A percentile compares a stretch with the other conserved stretches of the same genome.
phyloP scores from a whole-genome alignment of 768 basidiomycete genomes.

The Tephrocybe sp. region DNA sequence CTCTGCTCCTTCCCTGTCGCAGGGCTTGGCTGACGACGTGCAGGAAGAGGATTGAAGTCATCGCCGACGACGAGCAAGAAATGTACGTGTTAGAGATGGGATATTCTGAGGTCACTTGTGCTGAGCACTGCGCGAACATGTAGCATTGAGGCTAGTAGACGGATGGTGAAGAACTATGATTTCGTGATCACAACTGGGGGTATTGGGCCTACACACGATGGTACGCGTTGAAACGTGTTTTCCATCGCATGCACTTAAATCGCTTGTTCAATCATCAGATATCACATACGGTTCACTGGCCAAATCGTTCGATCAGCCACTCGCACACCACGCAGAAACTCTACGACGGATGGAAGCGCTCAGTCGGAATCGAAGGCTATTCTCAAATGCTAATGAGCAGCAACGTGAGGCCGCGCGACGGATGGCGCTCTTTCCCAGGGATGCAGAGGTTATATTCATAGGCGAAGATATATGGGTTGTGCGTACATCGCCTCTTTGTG shows the following conservation, averaged over 20 bases:
- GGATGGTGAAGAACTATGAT: slow-evolving; percentile 82
- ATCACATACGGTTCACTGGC: slow-evolving; percentile 90
- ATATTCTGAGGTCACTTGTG: not conserved
- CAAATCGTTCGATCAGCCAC: slow-evolving; percentile 73
- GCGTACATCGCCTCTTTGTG: slow-evolving; percentile 25
- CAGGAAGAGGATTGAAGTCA: slow-evolving; percentile 88
- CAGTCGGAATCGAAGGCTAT: slow-evolving; percentile 54
- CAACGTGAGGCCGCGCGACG: slow-evolving; percentile 76
- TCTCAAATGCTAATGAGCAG: slow-evolving; percentile 65
- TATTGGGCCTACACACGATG: slow-evolving; percentile 90
- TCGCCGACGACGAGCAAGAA: slow-evolving; percentile 87
- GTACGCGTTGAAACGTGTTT: slow-evolving; percentile 37
- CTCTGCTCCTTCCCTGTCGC: not conserved
- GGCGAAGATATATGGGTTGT: slow-evolving; percentile 86
- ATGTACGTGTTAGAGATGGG: slow-evolving; percentile 56
- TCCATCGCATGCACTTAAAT: not conserved
- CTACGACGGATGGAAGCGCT: slow-evolving; percentile 68
- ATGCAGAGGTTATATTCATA: slow-evolving; percentile 79
- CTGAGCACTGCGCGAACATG: not conserved
- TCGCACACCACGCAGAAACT: slow-evolving; percentile 78
- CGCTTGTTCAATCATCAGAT: slow-evolving; percentile 41
- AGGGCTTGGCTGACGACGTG: slow-evolving; percentile 16
- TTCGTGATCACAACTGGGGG: slow-evolving; percentile 91
- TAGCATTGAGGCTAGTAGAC: slow-evolving; percentile 81
- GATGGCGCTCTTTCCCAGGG: slow-evolving; percentile 88